A percentile compares a stretch with the other conserved stretches of the same genome.
Evolutionary conservation across 1,139 yeast genomes (phyloP).

Genomic region (Debaryomyces nepalensis): DNA sequence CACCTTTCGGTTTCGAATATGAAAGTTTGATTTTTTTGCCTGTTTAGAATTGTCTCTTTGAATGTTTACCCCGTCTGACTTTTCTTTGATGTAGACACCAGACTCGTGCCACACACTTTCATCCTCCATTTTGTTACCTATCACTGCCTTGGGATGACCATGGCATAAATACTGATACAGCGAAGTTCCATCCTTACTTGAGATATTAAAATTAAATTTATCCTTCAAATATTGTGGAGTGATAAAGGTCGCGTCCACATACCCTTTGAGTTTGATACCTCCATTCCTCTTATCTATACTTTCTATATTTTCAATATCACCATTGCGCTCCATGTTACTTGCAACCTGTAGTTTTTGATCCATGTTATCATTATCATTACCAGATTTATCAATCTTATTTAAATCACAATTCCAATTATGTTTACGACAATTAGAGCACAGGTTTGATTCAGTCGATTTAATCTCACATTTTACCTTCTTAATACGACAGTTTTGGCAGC

Average conservation of each 20-base stretch:
- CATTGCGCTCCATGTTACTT: not conserved
- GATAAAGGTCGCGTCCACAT: constrained; percentile 13
- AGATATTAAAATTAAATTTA: constrained; percentile 31
- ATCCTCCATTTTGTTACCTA: constrained; percentile 27
- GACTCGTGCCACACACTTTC: constrained; percentile 33
- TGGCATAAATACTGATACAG: constrained; percentile 31
- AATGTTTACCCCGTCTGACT: too few species aligned
- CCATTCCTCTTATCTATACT: not conserved
- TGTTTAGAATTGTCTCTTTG: constrained; percentile 3
- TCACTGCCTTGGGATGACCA: constrained; percentile 35
- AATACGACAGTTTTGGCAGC: constrained; percentile 55
- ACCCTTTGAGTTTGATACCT: not conserved
- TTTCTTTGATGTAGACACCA: constrained; percentile 29
- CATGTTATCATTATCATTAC: not conserved
- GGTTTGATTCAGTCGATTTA: constrained; percentile 42
- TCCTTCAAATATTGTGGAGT: constrained; percentile 31
- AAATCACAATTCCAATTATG: constrained; percentile 20
- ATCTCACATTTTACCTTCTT: constrained; percentile 45
- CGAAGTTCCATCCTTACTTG: constrained; percentile 24
- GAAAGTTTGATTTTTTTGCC: constrained; percentile 19
- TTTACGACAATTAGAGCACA: constrained; percentile 42
- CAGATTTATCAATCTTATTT: constrained; percentile 3
- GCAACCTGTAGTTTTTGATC: not conserved
- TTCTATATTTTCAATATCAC: not conserved
- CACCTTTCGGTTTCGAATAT: constrained; percentile 21